phyloP scores from a whole-genome alignment of 2,329 filamentous ascomycete species.

The Aspergillus unguis region DNA sequence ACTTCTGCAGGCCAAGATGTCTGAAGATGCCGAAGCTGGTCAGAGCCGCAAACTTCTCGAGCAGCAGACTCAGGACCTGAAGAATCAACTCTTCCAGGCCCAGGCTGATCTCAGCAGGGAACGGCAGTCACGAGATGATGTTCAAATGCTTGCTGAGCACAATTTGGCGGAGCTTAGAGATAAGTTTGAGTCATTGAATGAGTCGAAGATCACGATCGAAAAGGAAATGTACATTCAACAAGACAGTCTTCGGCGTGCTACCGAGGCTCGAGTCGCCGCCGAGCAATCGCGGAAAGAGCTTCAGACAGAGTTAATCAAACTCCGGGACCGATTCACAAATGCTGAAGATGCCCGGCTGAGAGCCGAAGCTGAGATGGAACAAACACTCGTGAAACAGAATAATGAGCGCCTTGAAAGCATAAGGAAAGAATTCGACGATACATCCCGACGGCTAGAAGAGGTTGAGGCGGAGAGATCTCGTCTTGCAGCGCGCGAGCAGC shows the following conservation, averaged over 20 bases:
- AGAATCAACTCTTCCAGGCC: constrained; percentile 76
- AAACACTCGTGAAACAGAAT: constrained; percentile 71
- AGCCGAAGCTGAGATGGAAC: constrained; percentile 76
- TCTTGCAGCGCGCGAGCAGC: constrained; percentile 75
- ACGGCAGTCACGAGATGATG: constrained; percentile 89
- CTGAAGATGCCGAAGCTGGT: constrained; percentile 80
- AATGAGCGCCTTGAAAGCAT: constrained; percentile 76
- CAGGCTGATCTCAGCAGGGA: constrained; percentile 89
- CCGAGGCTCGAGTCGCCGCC: constrained; percentile 72
- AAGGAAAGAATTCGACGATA: constrained; percentile 74
- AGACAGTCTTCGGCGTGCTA: constrained; percentile 80
- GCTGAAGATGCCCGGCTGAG: constrained; percentile 82
- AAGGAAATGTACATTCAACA: constrained; percentile 97
- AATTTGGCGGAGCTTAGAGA: constrained; percentile 78
- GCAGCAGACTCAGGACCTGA: constrained; percentile 81
- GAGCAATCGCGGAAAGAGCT: constrained; percentile 89
- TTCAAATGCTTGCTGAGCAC: constrained; percentile 84
- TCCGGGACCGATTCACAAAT: constrained; percentile 78
- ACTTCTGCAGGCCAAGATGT: constrained; percentile 81
- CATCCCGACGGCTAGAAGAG: constrained; percentile 70
- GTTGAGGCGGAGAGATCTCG: constrained; percentile 75
- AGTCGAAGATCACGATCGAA: constrained; percentile 94
- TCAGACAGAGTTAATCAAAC: constrained; percentile 74
- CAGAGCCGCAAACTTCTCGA: constrained; percentile 80
- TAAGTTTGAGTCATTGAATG: constrained; percentile 81